phyloP scores from a whole-genome alignment of 2,329 filamentous ascomycete genomes.

The Venturia effusa region DNA sequence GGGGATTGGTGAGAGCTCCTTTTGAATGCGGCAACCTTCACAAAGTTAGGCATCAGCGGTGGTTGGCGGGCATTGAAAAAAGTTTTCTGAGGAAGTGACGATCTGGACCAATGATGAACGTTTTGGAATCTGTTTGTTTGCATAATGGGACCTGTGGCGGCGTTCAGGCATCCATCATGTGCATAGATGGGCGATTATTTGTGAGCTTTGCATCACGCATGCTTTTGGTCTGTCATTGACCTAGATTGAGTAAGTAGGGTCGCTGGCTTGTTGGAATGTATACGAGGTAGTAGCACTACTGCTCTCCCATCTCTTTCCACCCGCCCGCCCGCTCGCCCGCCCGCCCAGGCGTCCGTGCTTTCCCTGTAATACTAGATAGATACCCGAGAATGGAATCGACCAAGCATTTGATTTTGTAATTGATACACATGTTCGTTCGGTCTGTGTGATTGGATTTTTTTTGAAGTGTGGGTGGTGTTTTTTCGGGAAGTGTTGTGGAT shows the following conservation, averaged over 20 bases:
- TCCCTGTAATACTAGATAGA: background rate
- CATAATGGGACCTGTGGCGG: background rate
- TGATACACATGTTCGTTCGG: no score
- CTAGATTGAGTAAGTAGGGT: background rate
- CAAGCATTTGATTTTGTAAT: no score
- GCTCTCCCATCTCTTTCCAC: background rate
- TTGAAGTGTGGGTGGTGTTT: no score
- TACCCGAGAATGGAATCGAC: constrained; percentile 2
- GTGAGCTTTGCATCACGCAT: background rate
- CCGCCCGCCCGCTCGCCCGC: background rate
- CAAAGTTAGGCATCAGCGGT: background rate
- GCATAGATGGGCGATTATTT: background rate
- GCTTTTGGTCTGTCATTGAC: background rate
- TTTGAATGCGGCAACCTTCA: background rate
- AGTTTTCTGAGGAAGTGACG: background rate
- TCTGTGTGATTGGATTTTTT: no score
- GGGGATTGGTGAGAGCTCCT: background rate
- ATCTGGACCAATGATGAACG: background rate
- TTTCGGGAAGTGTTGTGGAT: no score
- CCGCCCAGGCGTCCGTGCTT: background rate
- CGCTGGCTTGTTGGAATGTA: background rate
- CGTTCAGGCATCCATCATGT: background rate
- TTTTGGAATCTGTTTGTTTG: background rate
- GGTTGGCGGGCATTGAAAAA: background rate
- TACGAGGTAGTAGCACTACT: background rate